Evolutionary conservation across 169 alveolate genomes (phyloP).

Genomic region (Eimeria tenella): DNA sequence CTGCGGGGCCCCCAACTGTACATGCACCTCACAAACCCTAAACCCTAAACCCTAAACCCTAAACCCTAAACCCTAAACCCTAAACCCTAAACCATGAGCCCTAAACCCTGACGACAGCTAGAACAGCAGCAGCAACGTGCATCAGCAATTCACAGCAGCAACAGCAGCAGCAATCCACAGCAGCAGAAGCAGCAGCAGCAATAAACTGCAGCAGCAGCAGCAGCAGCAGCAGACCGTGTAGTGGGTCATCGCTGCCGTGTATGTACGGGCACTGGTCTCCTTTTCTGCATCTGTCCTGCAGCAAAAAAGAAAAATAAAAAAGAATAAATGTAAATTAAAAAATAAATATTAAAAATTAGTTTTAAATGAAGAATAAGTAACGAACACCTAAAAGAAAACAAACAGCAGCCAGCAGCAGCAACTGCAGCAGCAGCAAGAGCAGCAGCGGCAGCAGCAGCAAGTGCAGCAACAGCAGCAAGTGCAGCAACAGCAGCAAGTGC

Average conservation of each 20-base stretch:
- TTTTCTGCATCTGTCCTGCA: conserved; percentile 16
- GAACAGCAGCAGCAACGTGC: neutral
- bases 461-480: neutral
- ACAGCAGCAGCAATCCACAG: neutral
- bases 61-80: too few relatives aligned
- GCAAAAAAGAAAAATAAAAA: neutral
- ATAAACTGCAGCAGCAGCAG: neutral
- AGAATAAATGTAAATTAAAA: too few relatives aligned
- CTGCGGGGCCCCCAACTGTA: conserved; percentile 14
- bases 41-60: neutral
- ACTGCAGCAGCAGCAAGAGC: neutral
- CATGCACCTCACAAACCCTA: neutral
- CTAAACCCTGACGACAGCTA: neutral
- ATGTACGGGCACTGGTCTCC: conserved; percentile 38
- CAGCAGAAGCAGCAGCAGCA: neutral
- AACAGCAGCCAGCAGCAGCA: neutral
- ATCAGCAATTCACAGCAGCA: neutral
- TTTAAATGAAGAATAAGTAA: too few relatives aligned
- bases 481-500: neutral
- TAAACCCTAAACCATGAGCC: too few relatives aligned
- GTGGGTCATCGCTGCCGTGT: conserved; percentile 24
- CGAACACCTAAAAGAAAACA: neutral
- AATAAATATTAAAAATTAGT: too few relatives aligned
- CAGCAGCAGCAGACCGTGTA: neutral
- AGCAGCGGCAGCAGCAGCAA: neutral